A percentile compares a stretch with the other conserved stretches of the same genome.
Conservation (phyloP, 805 yeast species). For the Candida nitratophila region DNA sequence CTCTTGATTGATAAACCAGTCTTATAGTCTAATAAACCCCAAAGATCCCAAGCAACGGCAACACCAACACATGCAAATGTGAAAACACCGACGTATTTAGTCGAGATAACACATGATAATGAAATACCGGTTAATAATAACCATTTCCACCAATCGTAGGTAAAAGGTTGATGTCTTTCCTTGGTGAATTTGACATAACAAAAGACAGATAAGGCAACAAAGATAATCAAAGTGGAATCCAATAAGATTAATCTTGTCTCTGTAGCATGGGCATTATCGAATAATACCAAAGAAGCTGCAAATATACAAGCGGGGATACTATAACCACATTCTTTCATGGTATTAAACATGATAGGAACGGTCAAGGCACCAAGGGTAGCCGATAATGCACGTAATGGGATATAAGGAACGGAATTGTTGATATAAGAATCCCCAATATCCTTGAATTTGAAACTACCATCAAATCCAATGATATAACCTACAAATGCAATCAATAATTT, state of each 20-base stretch:
- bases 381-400: conserved; percentile 72
- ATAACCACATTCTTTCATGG: conserved; percentile 80
- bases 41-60: conserved; percentile 79
- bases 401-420: conserved; percentile 74
- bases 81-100: conserved; percentile 93
- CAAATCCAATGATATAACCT: conserved; percentile 84
- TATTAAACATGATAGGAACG: conserved; percentile 76
- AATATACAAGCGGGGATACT: conserved; percentile 73
- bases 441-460: conserved; percentile 89
- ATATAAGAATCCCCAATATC: conserved; percentile 80
- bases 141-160: conserved; percentile 83
- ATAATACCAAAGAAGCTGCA: conserved; percentile 66
- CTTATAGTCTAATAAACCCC: conserved; percentile 75
- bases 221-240: conserved; percentile 81
- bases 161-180: conserved; percentile 60
- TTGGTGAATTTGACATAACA: conserved; percentile 74
- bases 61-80: conserved; percentile 83
- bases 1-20: conserved; percentile 54
- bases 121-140: conserved; percentile 74
- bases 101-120: conserved; percentile 86
- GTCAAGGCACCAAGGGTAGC: conserved; percentile 80
- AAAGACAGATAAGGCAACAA: conserved; percentile 77
- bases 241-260: conserved; percentile 87
- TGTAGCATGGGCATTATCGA: conserved; percentile 85
- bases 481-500: conserved; percentile 84